Base-by-base conservation (phyloP, 257 asterid genomes). In the Solanum bukasovii region DNA sequence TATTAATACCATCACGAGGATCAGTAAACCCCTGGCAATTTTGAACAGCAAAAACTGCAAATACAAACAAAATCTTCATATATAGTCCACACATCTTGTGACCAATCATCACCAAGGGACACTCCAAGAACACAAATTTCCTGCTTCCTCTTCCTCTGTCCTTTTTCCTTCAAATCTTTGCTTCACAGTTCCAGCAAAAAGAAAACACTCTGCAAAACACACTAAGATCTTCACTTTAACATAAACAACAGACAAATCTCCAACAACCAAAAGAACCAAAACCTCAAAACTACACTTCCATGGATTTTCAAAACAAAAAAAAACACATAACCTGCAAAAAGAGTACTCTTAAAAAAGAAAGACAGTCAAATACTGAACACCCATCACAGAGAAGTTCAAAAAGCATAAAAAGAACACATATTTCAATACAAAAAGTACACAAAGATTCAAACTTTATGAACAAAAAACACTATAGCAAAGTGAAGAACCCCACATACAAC, bases 1-100 rank as follows among this genome's bases (percentile, higher is more conserved):
- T 46, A 73, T 67, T 21, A 85, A 86, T 93, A 95, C 99, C 98
- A 89, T 97, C 99, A 87, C 96, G 95, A 90, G 96, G 93, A 92
- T 94, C 98, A 8, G 99, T 97, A 42, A 88, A 81, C 79, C 98
- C 99, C 81, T 88, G 70, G 89, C 88, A 88, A 63, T 87, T 87
- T 87, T 94, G 90, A 67, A 90, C 85, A 40, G 91, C 89, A 86
- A 91, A 87, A 89, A 89, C 74, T 72, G 91, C 87, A 74, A 91
- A 79, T 37, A 96, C 7, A 33, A 89, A 86, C 73, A 92, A 90
- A 92, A 92, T 87, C 88, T 88, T 88, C 72, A 88, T 35, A 87
- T n/a, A 91, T 85, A 68, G 89, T 87, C 84, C 90, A 92, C 90
- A 83, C 91, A 86, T 85, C 87, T 85, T 90, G 89, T 85, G 85